Evolutionary conservation across 768 basidiomycete species (phyloP), one percentile per base, ranked within the genome.

Genomic region (Dioszegia hungarica): DNA sequence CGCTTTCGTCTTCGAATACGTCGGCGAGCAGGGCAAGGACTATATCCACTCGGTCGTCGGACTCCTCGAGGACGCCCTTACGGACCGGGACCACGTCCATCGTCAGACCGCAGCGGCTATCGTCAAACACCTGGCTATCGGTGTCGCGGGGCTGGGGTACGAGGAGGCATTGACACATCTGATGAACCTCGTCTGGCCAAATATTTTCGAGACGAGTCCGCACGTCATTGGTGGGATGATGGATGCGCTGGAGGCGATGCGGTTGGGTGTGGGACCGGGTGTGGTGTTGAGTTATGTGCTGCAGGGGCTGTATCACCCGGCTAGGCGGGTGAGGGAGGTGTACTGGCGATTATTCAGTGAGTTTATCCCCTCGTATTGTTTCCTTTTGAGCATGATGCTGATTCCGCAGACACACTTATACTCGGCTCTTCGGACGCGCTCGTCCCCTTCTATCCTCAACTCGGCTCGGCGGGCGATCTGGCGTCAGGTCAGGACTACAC

Each of bases 1-100:
- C 19, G 93, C 95, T 0, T 99, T 98, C 81, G 90, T 99, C 52
- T 99, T 98, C 73, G 95, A 98, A 81, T 99, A 99, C 70, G 93
- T 98, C 63, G 95, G 95, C 85, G 45, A 95, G 89, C 79, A 97
- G 93, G 49, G 92, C 85, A 79, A 79, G 65, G 95, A 94, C 79
- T 99, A 98, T 75, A 88, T 87, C 70, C 90, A 97, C 77, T 95
- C 92, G 0, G 92, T 97, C 34, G 89, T 98, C 52, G 94, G 92
- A 14, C 90, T 98, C 84, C 85, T 99, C 33, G 95, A 99, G 77
- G 95, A 99, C 66, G 95, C 95, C 5, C 82, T 98, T 39, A 98
- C 95, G 25, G 95, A 99, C 75, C 88, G 95, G 54, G 95, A 99
- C 73, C 87, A 95, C 52, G 95, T 99, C 25, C 95, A 98, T 73